Evolutionary conservation across 192 early-diverging fungal species (phyloP).

Genomic region (Powellomyces hirtus): DNA sequence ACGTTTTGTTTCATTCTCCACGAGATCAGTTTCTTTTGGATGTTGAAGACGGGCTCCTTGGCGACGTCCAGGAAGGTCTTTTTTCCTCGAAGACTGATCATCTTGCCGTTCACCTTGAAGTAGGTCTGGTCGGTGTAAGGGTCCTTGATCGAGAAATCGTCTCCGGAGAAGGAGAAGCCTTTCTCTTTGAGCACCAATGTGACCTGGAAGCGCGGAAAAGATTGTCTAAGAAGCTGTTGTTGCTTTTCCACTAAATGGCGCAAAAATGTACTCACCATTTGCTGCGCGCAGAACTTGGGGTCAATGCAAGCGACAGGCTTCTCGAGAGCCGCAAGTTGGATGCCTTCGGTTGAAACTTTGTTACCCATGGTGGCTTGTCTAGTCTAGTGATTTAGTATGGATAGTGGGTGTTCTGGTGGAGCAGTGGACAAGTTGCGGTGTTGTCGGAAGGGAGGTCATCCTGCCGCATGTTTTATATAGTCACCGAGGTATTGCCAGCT

Average conservation of each 20-base stretch:
- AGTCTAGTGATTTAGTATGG: too few relatives aligned
- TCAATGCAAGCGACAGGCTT: slow-evolving; percentile 1
- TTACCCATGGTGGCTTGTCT: neutral
- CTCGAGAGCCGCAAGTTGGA: neutral
- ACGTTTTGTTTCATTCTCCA: neutral
- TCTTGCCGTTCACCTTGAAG: slow-evolving; percentile 7
- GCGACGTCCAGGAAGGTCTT: slow-evolving; percentile 16
- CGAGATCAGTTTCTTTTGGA: slow-evolving; percentile 6
- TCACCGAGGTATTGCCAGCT: too few relatives aligned
- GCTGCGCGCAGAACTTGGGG: slow-evolving; percentile 10
- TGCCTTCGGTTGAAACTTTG: neutral
- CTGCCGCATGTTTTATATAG: too few relatives aligned
- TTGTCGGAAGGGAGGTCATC: too few relatives aligned
- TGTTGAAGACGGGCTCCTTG: slow-evolving; percentile 10
- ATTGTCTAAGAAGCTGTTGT: too few relatives aligned
- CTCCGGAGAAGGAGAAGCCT: slow-evolving; percentile 13
- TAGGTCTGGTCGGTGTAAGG: slow-evolving; percentile 13
- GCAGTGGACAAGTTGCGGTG: too few relatives aligned
- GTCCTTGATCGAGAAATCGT: slow-evolving; percentile 20
- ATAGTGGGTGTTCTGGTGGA: too few relatives aligned
- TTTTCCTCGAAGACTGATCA: slow-evolving; percentile 9
- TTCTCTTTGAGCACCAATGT: slow-evolving; percentile 23
- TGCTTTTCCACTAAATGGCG: too few relatives aligned
- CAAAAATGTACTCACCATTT: too few relatives aligned
- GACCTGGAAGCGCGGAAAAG: too few relatives aligned